Base-by-base conservation (phyloP, 2,329 filamentous ascomycete genomes). In the Xylariaceae sp. region DNA sequence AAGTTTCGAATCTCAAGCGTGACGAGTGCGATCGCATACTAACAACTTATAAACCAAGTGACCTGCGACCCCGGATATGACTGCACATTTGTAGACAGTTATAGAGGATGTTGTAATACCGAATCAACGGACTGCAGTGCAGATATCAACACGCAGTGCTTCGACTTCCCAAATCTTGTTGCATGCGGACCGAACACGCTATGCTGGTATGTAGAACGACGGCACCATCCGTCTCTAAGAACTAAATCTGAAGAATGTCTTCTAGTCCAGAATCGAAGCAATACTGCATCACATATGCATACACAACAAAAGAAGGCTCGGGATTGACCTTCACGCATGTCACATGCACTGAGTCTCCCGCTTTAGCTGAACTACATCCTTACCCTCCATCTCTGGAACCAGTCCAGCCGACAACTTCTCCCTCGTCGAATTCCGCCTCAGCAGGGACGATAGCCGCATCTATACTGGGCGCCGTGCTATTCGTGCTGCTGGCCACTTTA, bases 51-150 rank as follows among this genome's bases (percentile, higher is more conserved):
- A 18, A n/a, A 23, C 2, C 11, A 72, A 30, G 70, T 72, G n/a
- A 71, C 68, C 23, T 72, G 71, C 18, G 63, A 64, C 4, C 56
- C 59, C 10, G 68, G 67, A 49, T 66, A 66, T 18, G 63, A 68
- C 35, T 72, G 71, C 42, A 64, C 57, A 9, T 67, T 71, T 49
- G 61, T 71, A 59, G 69, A 63, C 52, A 60, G 55, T 30, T 65
- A 68, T 53, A 65, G 70, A 18, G 70, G 69, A 18, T 72, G 71
- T 49, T 72, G 70, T 51, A 48, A 62, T 13, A 61, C 65, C 1
- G 64, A 55, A 1, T 62, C 51, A 2, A 55, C 49, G 1, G 66
- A 69, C 56, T 72, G 70, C 55, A 55, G 51, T 52, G 60, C 68
- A 4, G 69, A 65, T 9, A 68, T 72, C 10, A 66, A 68, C 51